phyloP scores from a whole-genome alignment of 1,284 basidiomycete species.

The Gymnopus androsaceus region DNA sequence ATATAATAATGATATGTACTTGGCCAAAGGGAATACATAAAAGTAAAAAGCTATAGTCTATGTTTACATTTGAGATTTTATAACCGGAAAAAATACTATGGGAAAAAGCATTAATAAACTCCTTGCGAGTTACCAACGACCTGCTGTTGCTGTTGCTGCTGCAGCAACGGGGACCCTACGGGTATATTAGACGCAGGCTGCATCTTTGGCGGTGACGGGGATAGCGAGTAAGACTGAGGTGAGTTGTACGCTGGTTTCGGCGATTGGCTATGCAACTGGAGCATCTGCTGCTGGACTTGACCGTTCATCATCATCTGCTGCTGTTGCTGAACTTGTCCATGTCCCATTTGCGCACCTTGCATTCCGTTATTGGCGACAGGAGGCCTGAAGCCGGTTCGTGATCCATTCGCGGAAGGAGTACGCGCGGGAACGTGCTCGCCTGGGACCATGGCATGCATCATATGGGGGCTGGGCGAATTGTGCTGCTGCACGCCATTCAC shows the following conservation, averaged over 20 bases:
- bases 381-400: slow-evolving; percentile 17
- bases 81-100: neutral
- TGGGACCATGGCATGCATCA: slow-evolving; percentile 4
- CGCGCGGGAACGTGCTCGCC: slow-evolving; percentile 9
- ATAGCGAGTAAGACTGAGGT: too few species aligned
- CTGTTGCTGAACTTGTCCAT: neutral
- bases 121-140: slow-evolving; percentile 41
- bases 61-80: neutral
- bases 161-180: neutral
- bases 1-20: slow-evolving; percentile 1
- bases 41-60: neutral
- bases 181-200: neutral
- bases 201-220: too few species aligned
- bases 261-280: slow-evolving; percentile 9
- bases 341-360: slow-evolving; percentile 1
- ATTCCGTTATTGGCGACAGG: neutral
- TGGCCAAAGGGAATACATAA: neutral
- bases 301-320: too few species aligned
- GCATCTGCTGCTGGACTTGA: slow-evolving; percentile 9
- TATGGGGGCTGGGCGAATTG: slow-evolving; percentile 4
- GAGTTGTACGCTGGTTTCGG: too few species aligned
- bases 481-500: slow-evolving; percentile 9
- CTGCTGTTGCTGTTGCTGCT: slow-evolving; percentile 8
- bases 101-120: slow-evolving; percentile 33
- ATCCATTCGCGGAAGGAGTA: slow-evolving; percentile 15